Evolutionary conservation across 2,329 filamentous ascomycete genomes (phyloP), one percentile per base, ranked within the genome.

Genomic region (Leptographium flavum): DNA sequence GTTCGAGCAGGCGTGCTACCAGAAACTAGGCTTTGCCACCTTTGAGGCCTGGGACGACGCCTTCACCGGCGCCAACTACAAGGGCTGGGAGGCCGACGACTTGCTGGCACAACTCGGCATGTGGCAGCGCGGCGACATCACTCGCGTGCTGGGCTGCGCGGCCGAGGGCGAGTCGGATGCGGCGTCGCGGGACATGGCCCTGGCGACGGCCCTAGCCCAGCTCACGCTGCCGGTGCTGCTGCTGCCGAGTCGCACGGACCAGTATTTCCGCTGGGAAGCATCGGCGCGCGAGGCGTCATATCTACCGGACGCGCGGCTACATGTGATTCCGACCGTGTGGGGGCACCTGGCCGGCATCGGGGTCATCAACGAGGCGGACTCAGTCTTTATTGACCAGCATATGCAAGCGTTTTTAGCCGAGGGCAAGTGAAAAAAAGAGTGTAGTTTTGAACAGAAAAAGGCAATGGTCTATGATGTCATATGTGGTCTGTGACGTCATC

Each of bases 231-330:
- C 78, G 54, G 78, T 74, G 0, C 61, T 90, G 36, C 79, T 90
- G 4, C 59, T 88, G 14, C 84, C 85, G 0, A 63, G 68, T 21
- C 76, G 83, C 57, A 87, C 82, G 0, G 85, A 90, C 56, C 66
- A 90, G 5, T 90, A 90, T 57, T 90, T 92, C 52, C 81, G 84
- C 43, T 82, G 83, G 0, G 83, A 88, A 54, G 85, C 88, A 52
- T 87, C 81, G 0, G 74, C 83, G 54, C 78, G 80, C 46, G 85
- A 92, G 55, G 79, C 88, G 58, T 40, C 73, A 19, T 10, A 22
- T 15, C 28, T 54, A 5, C 40, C 41, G 8, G 7, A 45, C 4
- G 50, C 39, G 0, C 45, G 36, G 2, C 23, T 51, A 17, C 22
- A 38, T 5, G 33, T 46, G 3, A 51, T 52, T 11, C 47, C 49